Evolutionary conservation across 2,329 filamentous ascomycete species (phyloP), one percentile per base, ranked within the genome.

Genomic region (Fusarium burgessii): DNA sequence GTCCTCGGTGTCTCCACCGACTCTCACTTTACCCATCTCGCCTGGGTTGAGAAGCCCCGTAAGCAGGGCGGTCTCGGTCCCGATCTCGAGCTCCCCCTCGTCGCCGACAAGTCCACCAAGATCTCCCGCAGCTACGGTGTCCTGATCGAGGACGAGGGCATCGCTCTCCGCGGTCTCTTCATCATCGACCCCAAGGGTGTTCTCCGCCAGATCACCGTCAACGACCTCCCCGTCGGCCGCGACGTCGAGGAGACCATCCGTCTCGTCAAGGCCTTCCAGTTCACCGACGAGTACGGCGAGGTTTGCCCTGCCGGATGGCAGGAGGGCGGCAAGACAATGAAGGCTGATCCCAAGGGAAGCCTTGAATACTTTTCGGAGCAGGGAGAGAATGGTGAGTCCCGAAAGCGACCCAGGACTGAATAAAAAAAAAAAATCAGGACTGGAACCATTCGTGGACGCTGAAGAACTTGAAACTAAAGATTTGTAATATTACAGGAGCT

Each of bases 271-370:
- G 91, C 92, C 9, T 94, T 94, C 80, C 93, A 95, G 81, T 93
- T 95, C 84, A 92, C 92, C 15, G 92, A 95, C 73, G 92, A 93
- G 74, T 93, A 92, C 85, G 94, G 94, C 81, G 90, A 93, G 78
- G 88, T 93, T 59, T 95, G 84, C 80, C 84, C 84, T 46, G 84
- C 84, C 58, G 84, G 84, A 74, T 86, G 84, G 84, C 81, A 82
- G 65, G 78, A 82, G 64, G 84, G 84, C 54, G 78, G 77, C 76
- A 82, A 85, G 79, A 81, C 80, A 56, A 85, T 86, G 80, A 86
- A 86, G 83, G 82, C 84, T 62, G 84, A 85, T 64, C 84, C 84
- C 71, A 86, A 85, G 80, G 83, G 82, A 57, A 85, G 82, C 73
- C 79, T 86, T 40, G 84, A 85, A 77, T 86, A 86, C 78, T 86